phyloP scores from a whole-genome alignment of 2,329 filamentous ascomycete species.

The Incumbomyces delicatus region DNA sequence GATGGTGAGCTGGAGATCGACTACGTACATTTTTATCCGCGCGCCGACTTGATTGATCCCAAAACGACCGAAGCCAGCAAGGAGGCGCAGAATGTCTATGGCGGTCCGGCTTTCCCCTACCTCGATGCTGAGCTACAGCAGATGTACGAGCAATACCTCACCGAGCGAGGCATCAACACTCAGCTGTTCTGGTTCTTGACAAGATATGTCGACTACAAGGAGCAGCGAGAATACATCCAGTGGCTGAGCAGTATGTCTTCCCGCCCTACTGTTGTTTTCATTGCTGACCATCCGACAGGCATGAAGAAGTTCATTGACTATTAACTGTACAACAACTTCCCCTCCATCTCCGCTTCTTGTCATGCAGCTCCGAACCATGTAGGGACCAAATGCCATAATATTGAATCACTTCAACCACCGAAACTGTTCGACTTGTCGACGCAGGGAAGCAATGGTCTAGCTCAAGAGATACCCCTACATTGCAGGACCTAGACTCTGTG shows the following conservation, averaged over 20 bases:
- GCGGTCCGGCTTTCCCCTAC: conserved; percentile 84
- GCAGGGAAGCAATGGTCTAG: too few relatives aligned
- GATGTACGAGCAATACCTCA: conserved; percentile 83
- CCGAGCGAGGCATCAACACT: conserved; percentile 85
- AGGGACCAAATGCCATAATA: too few relatives aligned
- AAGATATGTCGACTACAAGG: conserved; percentile 96
- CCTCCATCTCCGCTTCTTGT: not conserved
- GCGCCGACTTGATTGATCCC: conserved; percentile 66
- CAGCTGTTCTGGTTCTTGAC: conserved; percentile 81
- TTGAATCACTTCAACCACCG: too few relatives aligned
- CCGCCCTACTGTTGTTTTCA: conserved; percentile 5
- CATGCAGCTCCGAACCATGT: not conserved
- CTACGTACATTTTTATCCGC: conserved; percentile 79
- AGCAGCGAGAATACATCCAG: conserved; percentile 89
- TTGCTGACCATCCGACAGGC: conserved; percentile 37
- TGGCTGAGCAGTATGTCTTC: conserved; percentile 69
- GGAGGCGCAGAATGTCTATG: conserved; percentile 68
- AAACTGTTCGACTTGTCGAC: too few relatives aligned
- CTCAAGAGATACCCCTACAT: too few relatives aligned
- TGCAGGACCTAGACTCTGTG: too few relatives aligned
- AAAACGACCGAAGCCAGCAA: conserved; percentile 67
- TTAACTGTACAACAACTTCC: conserved; percentile 29
- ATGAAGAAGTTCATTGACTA: conserved; percentile 78
- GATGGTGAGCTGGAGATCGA: conserved; percentile 81
- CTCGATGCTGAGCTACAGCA: conserved; percentile 93